Conservation (phyloP, 768 basidiomycete genomes). For the Fomitopsis pulvina region DNA sequence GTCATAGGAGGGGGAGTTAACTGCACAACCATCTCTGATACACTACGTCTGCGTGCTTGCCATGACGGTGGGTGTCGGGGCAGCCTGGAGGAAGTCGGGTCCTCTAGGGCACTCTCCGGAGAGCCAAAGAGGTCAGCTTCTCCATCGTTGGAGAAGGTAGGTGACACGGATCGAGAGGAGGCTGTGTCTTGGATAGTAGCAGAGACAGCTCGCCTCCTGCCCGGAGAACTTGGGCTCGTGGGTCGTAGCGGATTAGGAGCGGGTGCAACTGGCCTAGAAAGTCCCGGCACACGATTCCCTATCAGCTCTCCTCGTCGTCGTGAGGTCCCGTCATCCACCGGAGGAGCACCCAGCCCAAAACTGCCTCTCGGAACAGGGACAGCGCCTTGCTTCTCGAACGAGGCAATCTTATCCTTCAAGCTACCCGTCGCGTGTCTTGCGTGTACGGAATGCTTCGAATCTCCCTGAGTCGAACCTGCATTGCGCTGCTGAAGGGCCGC, state of each 20-base stretch:
- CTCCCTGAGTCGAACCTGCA: constrained; percentile 16
- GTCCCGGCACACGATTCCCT: constrained; percentile 57
- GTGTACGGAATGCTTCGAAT: constrained; percentile 8
- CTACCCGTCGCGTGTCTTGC: constrained; percentile 4
- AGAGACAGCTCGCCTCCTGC: constrained; percentile 11
- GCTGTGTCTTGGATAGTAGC: constrained; percentile 5
- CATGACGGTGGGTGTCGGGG: neutral
- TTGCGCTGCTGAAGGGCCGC: constrained; percentile 69
- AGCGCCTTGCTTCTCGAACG: constrained; percentile 74
- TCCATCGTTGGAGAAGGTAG: neutral
- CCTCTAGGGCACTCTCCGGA: neutral
- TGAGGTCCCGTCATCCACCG: constrained; percentile 38
- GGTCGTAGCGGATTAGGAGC: constrained; percentile 5
- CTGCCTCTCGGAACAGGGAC: constrained; percentile 70
- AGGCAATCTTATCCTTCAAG: constrained; percentile 67
- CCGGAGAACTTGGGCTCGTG: constrained; percentile 5
- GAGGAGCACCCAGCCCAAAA: constrained; percentile 63
- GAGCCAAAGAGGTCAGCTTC: neutral
- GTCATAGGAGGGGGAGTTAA: neutral
- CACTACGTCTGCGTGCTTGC: constrained; percentile 7
- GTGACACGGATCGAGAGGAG: neutral
- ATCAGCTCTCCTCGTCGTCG: constrained; percentile 62
- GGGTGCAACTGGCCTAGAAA: constrained; percentile 20
- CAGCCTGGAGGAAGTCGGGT: neutral
- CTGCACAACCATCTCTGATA: constrained; percentile 12